Base-by-base conservation (phyloP, 2,329 filamentous ascomycete genomes). In the Pezicula rhizophila region DNA sequence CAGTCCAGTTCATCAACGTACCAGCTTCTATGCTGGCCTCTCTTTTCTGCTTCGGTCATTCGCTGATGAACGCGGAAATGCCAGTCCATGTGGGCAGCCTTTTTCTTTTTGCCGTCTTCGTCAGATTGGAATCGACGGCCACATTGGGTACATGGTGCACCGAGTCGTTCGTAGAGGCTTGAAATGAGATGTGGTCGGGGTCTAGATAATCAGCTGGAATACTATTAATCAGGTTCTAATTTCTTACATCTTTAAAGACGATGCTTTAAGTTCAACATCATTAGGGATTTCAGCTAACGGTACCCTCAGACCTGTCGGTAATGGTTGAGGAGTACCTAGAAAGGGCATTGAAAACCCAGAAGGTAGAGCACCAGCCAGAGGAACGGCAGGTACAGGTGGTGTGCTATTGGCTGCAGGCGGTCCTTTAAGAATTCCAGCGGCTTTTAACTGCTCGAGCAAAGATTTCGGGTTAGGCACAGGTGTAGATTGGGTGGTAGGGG, bases 11-110 rank as follows among this genome's bases (percentile, higher is more conserved):
- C 88, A 61, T 95, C 89, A 43, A 96, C 84, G 65, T 96, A 96
- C 89, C 90, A 97, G 67, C 89, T 95, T 31, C 93, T 84, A 63
- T 95, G 91, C 59, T 95, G 87, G 28, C 88, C 90, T 52, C 89
- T 80, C 65, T 89, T 92, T 62, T 89, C 84, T 12, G 87, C 85
- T 58, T 97, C 92, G 2, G 84, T 83, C 69, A 95, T 89, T 41
- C 90, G 85, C 61, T 91, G 87, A 62, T 96, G 92, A 20, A 92
- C 91, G 49, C 86, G 84, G 71, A 99, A 99, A 68, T 99, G 93
- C 93, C 93, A 99, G 68, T 99, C 93, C 75, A 99, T 84, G 65
- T 99, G 93, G 3, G 85, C 82, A 20, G 85, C 88, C 71, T 97
- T 97, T 72, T 87, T 87, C 64, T 85, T 84, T 60, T 82, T 87